Conservation (phyloP, 805 yeast species). For the Dipodascus albidus region DNA sequence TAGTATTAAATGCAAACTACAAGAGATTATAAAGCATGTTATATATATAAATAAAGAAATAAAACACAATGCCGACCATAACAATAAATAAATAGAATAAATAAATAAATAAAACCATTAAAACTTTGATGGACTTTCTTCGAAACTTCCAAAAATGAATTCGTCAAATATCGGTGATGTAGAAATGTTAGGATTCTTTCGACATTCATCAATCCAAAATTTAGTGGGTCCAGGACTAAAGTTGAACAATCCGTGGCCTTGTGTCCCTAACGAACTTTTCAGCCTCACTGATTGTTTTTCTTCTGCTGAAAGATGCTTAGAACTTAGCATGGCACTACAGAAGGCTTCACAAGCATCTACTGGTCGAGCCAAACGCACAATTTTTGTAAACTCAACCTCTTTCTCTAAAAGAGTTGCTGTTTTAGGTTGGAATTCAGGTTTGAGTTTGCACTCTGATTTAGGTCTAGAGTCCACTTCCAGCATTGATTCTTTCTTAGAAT, state of each 20-base stretch:
- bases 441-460: not conserved
- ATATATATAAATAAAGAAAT: no score
- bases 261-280: not conserved
- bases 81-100: not conserved
- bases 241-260: not conserved
- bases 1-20: no score
- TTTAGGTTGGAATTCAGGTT: not conserved
- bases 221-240: not conserved
- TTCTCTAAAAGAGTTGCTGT: not conserved
- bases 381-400: not conserved
- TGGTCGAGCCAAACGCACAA: not conserved
- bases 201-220: not conserved
- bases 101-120: not conserved
- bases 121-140: constrained; percentile 1
- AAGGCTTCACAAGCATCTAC: not conserved
- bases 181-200: not conserved
- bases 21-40: no score
- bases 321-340: not conserved
- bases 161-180: constrained; percentile 1
- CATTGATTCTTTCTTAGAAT: not conserved
- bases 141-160: not conserved
- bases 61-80: not conserved
- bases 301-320: not conserved
- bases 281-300: not conserved
- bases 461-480: not conserved